Percentiles rank a stretch among this genome's conserved stretches.
These are phyloP conservation scores for Seiridium cupressi DNA, from an alignment of 2,329 filamentous ascomycete genomes.

Conservation along the genomic window DNA sequence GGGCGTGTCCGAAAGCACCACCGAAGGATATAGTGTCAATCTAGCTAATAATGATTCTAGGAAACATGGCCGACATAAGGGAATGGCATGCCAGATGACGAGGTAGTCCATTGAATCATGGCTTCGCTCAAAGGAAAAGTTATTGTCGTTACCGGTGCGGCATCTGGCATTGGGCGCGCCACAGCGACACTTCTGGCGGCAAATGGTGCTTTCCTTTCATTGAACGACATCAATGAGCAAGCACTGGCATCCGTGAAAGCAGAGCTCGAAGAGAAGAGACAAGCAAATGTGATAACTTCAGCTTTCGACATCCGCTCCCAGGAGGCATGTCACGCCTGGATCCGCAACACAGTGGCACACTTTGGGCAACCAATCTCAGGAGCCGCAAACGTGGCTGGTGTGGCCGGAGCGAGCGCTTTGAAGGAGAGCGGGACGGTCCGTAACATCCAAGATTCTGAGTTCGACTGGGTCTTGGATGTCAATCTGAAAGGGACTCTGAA, in stretches of 20 bases:
- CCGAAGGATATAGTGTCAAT: too few species aligned
- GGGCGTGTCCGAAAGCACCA: too few species aligned
- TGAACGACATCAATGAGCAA: neutral
- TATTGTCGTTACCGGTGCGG: neutral
- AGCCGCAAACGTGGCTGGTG: slow-evolving; percentile 25
- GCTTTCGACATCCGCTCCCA: slow-evolving; percentile 11
- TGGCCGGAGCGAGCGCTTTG: slow-evolving; percentile 7
- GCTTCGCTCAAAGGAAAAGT: neutral
- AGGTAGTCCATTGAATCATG: neutral
- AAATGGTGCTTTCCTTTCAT: neutral
- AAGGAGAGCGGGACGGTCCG: neutral
- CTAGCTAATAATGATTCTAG: too few species aligned
- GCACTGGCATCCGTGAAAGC: neutral
- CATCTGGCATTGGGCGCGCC: neutral
- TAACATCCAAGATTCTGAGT: slow-evolving; percentile 8
- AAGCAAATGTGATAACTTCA: neutral
- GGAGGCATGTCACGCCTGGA: slow-evolving; percentile 20
- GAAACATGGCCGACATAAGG: too few species aligned
- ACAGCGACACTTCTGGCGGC: neutral
- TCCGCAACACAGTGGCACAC: slow-evolving; percentile 15
- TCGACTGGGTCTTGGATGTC: slow-evolving; percentile 12
- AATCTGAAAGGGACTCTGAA: slow-evolving; percentile 13
- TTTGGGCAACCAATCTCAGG: slow-evolving; percentile 20
- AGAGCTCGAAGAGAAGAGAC: slow-evolving; percentile 6
- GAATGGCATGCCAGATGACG: too few species aligned